A percentile compares a stretch with the other conserved stretches of the same genome.
phyloP scores from a whole-genome alignment of 208 protist genomes.

The Leishmania guyanensis region DNA sequence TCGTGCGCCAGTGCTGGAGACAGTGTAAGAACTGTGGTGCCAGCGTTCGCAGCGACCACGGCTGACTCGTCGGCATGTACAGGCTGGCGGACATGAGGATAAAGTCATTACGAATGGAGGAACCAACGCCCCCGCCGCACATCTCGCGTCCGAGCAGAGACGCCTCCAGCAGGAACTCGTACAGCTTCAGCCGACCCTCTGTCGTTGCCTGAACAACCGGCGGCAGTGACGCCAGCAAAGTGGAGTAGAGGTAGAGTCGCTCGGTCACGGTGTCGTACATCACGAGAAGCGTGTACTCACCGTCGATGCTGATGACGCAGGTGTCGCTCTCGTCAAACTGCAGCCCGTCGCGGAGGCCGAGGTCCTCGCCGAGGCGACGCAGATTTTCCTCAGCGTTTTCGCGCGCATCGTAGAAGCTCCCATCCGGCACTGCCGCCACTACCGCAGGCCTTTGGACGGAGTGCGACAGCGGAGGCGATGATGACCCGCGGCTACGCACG shows the following conservation, averaged over 20 bases:
- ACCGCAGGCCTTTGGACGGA: background rate
- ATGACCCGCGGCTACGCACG: constrained; percentile 19
- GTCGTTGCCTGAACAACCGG: constrained; percentile 7
- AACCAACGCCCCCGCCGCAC: constrained; percentile 74
- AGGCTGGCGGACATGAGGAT: constrained; percentile 74
- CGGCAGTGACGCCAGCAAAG: constrained; percentile 65
- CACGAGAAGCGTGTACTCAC: constrained; percentile 65
- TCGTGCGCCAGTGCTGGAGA: constrained; percentile 68
- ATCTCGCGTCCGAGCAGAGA: constrained; percentile 80
- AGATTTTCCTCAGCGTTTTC: constrained; percentile 70
- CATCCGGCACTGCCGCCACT: constrained; percentile 25
- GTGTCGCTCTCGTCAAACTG: constrained; percentile 74
- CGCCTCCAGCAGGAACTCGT: constrained; percentile 77
- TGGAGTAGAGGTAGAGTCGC: constrained; percentile 81
- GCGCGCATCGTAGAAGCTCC: constrained; percentile 45
- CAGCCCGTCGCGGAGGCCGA: constrained; percentile 47
- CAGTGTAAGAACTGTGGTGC: constrained; percentile 71
- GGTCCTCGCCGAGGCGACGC: constrained; percentile 58
- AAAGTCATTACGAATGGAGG: constrained; percentile 62
- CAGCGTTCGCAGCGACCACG: constrained; percentile 54
- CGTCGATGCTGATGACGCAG: constrained; percentile 65
- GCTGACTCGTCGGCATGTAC: constrained; percentile 74
- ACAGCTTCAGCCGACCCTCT: constrained; percentile 48
- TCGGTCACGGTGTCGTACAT: constrained; percentile 74
- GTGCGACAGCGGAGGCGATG: background rate